These are phyloP conservation scores for Symmetrospora coprosmae DNA, from an alignment of 768 basidiomycete species.

Conservation along the genomic window DNA sequence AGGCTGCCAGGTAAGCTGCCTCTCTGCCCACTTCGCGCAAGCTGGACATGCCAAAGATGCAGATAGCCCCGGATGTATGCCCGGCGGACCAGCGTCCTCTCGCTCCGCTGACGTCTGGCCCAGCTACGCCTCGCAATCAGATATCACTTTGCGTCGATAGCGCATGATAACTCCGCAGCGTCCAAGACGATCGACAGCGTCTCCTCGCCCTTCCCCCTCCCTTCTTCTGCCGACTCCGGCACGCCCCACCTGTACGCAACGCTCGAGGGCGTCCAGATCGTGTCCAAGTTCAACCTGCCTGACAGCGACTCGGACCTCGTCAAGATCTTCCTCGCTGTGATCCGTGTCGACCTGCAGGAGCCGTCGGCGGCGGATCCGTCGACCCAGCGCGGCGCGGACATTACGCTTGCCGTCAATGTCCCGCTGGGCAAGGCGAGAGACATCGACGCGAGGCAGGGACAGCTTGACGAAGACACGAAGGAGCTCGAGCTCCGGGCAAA, in stretches of 20 bases:
- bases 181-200: slow-evolving; percentile 43
- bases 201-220: slow-evolving; percentile 30
- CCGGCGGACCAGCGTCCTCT: not conserved
- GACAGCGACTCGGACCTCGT: slow-evolving; percentile 65
- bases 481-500: not conserved
- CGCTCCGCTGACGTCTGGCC: no score
- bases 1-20: slow-evolving; percentile 56
- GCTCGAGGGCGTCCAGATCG: slow-evolving; percentile 51
- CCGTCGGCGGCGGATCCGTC: not conserved
- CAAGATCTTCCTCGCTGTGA: slow-evolving; percentile 11
- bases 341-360: not conserved
- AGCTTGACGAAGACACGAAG: not conserved
- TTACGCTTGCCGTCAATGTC: slow-evolving; percentile 16
- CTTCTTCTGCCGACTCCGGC: slow-evolving; percentile 61
- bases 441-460: not conserved
- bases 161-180: slow-evolving; percentile 71
- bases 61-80: not conserved
- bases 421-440: slow-evolving; percentile 4
- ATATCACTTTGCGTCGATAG: slow-evolving; percentile 78
- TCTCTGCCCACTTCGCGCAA: not conserved
- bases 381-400: slow-evolving; percentile 10
- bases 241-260: slow-evolving; percentile 43
- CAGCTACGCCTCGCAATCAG: no score
- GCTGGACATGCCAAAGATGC: not conserved
- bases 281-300: slow-evolving; percentile 68